Conservation (phyloP, 108 stramenopile species). For the Pelagomonas calceolata region DNA sequence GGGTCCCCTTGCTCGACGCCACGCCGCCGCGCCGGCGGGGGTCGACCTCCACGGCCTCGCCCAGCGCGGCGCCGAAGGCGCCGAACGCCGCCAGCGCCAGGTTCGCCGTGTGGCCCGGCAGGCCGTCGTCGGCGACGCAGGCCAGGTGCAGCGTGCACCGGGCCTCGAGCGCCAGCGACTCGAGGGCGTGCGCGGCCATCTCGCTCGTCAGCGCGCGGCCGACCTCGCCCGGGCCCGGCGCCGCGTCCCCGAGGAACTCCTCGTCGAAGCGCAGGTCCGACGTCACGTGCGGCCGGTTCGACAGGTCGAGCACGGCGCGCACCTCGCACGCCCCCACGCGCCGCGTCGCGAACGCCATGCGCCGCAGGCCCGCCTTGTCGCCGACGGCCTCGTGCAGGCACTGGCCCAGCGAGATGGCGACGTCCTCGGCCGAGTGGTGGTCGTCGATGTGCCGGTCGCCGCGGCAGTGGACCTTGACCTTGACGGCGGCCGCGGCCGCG, state of each 20-base stretch:
- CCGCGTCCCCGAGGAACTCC: conserved; percentile 35
- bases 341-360: conserved; percentile 60
- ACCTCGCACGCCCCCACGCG: conserved; percentile 22
- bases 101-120: conserved; percentile 25
- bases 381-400: conserved; percentile 66
- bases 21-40: conserved; percentile 58
- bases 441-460: conserved; percentile 91
- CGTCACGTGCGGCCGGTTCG: conserved; percentile 66
- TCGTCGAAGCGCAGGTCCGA: conserved; percentile 28
- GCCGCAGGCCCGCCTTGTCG: conserved; percentile 69
- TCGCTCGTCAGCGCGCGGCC: conserved; percentile 54
- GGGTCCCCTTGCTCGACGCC: conserved; percentile 70
- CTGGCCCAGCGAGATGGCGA: conserved; percentile 79
- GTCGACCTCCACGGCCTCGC: conserved; percentile 62
- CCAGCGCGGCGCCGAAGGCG: conserved; percentile 57
- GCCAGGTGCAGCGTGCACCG: conserved; percentile 81
- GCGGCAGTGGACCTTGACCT: conserved; percentile 50
- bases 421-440: conserved; percentile 92
- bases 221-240: background rate
- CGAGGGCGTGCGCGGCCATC: conserved; percentile 81
- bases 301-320: conserved; percentile 68
- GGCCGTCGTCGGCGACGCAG: conserved; percentile 16
- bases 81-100: conserved; percentile 44
- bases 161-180: conserved; percentile 72
- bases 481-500: conserved; percentile 54